Conservation (phyloP, 2,329 filamentous ascomycete genomes). For the Fusarium torulosum region DNA sequence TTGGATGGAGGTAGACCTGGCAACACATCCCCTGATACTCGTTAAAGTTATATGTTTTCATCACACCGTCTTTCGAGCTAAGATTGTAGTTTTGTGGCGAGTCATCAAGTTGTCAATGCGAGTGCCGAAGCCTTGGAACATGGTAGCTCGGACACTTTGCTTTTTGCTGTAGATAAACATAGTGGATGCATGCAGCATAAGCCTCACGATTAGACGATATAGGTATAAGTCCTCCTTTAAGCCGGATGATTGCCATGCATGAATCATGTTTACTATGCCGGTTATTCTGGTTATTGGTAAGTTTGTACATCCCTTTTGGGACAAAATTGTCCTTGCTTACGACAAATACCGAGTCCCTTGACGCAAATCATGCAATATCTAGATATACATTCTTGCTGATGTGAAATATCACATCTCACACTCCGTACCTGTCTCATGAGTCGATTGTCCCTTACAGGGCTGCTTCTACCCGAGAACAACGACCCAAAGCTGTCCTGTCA, state of each 20-base stretch:
- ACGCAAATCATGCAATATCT: background rate
- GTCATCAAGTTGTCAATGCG: slow-evolving; percentile 8
- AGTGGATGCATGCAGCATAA: background rate
- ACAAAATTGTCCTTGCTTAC: background rate
- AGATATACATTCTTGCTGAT: background rate
- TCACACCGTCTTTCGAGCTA: slow-evolving; percentile 7
- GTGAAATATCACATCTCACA: slow-evolving; percentile 14
- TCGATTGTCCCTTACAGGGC: slow-evolving; percentile 4
- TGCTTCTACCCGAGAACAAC: background rate
- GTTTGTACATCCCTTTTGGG: background rate
- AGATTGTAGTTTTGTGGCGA: slow-evolving; percentile 12
- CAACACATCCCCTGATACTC: slow-evolving; percentile 10
- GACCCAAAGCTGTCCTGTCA: slow-evolving; percentile 13
- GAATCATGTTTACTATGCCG: background rate
- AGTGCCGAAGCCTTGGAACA: background rate
- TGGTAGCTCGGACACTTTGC: slow-evolving; percentile 23
- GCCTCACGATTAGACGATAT: background rate
- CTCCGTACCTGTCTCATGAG: background rate
- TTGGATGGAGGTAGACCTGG: background rate
- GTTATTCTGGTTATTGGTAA: background rate
- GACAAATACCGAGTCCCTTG: background rate
- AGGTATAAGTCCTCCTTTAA: background rate
- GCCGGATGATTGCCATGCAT: background rate
- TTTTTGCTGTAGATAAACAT: slow-evolving; percentile 29
- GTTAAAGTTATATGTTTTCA: background rate